These are phyloP conservation scores for Pestalotiopsis sp. DNA, from an alignment of 2,329 filamentous ascomycete species.

Conservation along the genomic window DNA sequence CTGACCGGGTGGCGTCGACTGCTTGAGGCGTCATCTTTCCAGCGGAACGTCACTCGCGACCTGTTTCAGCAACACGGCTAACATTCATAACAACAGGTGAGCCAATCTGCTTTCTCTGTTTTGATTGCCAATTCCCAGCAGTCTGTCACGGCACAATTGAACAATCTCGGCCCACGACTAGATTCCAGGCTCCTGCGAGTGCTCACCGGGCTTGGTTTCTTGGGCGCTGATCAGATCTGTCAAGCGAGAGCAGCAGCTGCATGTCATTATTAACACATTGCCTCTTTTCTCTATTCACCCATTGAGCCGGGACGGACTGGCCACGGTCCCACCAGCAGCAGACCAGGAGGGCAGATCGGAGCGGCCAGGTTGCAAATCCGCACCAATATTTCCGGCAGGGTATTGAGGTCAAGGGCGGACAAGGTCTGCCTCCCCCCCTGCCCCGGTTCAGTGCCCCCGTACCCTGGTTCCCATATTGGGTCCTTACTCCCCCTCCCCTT, in stretches of 20 bases:
- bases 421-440: neutral
- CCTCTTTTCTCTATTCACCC: constrained; percentile 21
- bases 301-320: constrained; percentile 23
- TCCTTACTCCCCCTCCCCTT: constrained; percentile 17
- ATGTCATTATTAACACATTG: constrained; percentile 14
- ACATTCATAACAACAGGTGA: neutral
- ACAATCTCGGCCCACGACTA: constrained; percentile 7
- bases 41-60: neutral
- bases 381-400: constrained; percentile 13
- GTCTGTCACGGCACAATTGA: constrained; percentile 6
- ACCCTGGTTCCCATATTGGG: constrained; percentile 11
- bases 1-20: neutral
- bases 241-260: constrained; percentile 13
- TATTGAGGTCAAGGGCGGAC: neutral
- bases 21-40: neutral
- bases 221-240: neutral
- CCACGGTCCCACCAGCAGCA: constrained; percentile 2
- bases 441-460: constrained; percentile 1
- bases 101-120: neutral
- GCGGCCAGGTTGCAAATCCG: constrained; percentile 3
- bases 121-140: constrained; percentile 8
- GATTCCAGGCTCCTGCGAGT: constrained; percentile 1
- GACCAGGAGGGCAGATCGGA: constrained; percentile 13
- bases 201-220: neutral
- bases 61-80: neutral